Percentiles rank a stretch among this genome's conserved stretches.
Evolutionary conservation across 2,329 filamentous ascomycete species (phyloP).

Genomic region (Ramularia collo-cygni): DNA sequence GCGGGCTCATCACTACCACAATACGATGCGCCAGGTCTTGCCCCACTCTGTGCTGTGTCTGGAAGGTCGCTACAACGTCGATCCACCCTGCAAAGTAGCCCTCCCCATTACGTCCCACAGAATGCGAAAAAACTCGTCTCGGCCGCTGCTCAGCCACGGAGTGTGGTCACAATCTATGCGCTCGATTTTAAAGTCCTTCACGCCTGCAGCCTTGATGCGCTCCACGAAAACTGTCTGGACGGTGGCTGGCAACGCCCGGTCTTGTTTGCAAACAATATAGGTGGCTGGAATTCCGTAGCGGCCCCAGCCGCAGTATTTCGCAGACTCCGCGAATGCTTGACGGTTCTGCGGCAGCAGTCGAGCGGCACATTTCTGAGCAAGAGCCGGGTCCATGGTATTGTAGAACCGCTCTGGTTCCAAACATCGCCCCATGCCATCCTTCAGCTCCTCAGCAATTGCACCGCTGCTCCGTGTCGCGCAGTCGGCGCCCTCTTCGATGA

Average conservation of each 20-base stretch:
- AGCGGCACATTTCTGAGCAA: constrained; percentile 5
- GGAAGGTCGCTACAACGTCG: too few species aligned
- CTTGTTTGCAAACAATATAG: constrained; percentile 10
- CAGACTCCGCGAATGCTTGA: constrained; percentile 2
- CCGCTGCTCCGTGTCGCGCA: neutral
- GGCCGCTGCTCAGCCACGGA: constrained; percentile 7
- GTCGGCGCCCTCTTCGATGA: constrained; percentile 3
- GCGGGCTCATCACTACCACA: too few species aligned
- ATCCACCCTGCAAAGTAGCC: constrained; percentile 1
- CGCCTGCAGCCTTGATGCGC: constrained; percentile 5
- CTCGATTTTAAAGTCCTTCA: constrained; percentile 3
- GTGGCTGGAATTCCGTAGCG: constrained; percentile 12
- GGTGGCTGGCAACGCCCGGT: constrained; percentile 6
- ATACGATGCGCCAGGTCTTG: too few species aligned
- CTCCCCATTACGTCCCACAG: constrained; percentile 3
- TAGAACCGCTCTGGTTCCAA: constrained; percentile 10
- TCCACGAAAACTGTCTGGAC: constrained; percentile 6
- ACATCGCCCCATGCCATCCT: constrained; percentile 5
- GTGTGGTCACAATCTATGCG: constrained; percentile 9
- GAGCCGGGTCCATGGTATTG: constrained; percentile 1
- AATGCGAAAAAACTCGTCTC: constrained; percentile 5
- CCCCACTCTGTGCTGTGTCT: too few species aligned
- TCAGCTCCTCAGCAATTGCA: neutral
- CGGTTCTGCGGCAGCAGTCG: constrained; percentile 1
- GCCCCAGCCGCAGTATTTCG: constrained; percentile 10